Conservation (phyloP, 768 basidiomycete species). For the Candolleomyces aberdarensis region DNA sequence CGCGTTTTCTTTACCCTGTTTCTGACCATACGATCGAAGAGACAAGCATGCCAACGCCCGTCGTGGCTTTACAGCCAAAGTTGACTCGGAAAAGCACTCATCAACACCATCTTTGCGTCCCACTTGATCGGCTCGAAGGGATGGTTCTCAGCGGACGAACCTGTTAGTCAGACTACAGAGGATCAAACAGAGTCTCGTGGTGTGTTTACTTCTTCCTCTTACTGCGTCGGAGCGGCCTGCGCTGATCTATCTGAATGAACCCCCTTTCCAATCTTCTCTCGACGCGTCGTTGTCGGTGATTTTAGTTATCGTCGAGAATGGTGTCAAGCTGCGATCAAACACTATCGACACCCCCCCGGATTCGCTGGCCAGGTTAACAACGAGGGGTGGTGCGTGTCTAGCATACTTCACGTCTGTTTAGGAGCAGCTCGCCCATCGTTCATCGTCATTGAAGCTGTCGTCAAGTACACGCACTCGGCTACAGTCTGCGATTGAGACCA, state of each 20-base stretch:
- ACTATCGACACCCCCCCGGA: constrained; percentile 97
- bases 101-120: constrained; percentile 99
- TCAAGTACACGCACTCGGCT: constrained; percentile 53
- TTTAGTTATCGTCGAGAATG: constrained; percentile 92
- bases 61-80: constrained; percentile 67
- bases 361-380: constrained; percentile 99
- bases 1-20: background rate
- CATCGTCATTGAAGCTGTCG: too few relatives aligned
- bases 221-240: background rate
- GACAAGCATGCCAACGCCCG: background rate
- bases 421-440: too few relatives aligned
- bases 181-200: constrained; percentile 95
- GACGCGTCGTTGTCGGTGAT: background rate
- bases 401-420: too few relatives aligned
- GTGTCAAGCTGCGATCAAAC: constrained; percentile 90
- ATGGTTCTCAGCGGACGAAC: constrained; percentile 80
- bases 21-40: background rate
- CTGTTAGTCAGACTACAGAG: constrained; percentile 93
- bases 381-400: constrained; percentile 78
- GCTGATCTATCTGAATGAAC: background rate
- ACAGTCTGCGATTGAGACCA: constrained; percentile 68
- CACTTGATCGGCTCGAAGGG: constrained; percentile 99
- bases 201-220: constrained; percentile 33
- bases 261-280: background rate
- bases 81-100: constrained; percentile 95